Conservation (phyloP, 225 moss, liverwort and hornwort species). For the Bryoerythrophyllum caledonicum region DNA sequence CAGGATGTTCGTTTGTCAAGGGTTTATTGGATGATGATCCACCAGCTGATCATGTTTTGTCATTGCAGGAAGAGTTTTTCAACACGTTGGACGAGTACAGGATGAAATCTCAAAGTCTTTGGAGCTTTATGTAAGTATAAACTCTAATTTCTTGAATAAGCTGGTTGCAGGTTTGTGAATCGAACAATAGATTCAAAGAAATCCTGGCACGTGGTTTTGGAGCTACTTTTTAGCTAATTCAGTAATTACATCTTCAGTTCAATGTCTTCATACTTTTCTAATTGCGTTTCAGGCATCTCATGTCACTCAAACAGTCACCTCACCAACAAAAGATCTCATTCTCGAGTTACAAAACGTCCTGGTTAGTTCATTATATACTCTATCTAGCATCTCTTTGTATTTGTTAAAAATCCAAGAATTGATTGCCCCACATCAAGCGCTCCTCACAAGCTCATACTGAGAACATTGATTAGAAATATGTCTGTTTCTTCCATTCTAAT, state of each 20-base stretch:
- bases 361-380: slow-evolving; percentile 34
- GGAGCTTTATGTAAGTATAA: slow-evolving; percentile 66
- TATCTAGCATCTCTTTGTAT: neutral
- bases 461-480: neutral
- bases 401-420: neutral
- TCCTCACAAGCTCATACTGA: neutral
- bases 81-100: slow-evolving; percentile 77
- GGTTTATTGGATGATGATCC: neutral
- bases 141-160: neutral
- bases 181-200: no score
- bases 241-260: neutral
- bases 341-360: slow-evolving; percentile 60
- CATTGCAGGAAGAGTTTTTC: slow-evolving; percentile 65
- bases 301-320: slow-evolving; percentile 66
- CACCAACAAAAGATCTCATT: slow-evolving; percentile 72
- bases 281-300: slow-evolving; percentile 57
- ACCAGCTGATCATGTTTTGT: neutral
- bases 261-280: neutral
- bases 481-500: neutral
- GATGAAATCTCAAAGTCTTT: slow-evolving; percentile 73
- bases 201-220: neutral
- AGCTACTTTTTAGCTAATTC: neutral
- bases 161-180: neutral
- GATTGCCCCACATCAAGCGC: neutral
- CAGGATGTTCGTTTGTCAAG: neutral